phyloP scores from a whole-genome alignment of 2,329 filamentous ascomycete species.

The Aspergillus versicolor region DNA sequence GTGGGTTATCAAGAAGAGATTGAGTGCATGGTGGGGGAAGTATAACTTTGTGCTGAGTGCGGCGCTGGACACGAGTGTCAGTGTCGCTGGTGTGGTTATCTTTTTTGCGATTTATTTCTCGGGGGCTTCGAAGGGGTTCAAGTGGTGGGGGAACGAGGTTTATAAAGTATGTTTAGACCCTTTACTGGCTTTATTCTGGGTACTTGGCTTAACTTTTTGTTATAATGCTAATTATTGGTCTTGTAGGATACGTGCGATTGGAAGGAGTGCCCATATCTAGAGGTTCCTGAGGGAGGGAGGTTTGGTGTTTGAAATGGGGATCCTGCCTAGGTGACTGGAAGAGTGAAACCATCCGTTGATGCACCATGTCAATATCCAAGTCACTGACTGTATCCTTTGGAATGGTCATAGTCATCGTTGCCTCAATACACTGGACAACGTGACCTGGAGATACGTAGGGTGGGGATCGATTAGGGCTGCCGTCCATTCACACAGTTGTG shows the following conservation, averaged over 20 bases:
- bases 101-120: slow-evolving; percentile 29
- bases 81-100: slow-evolving; percentile 26
- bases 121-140: slow-evolving; percentile 21
- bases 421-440: too few species aligned
- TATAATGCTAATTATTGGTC: background rate
- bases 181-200: too few species aligned
- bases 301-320: slow-evolving; percentile 10
- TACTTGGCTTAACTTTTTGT: too few species aligned
- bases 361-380: too few species aligned
- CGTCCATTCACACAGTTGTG: too few species aligned
- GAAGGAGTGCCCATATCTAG: slow-evolving; percentile 21
- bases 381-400: too few species aligned
- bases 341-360: too few species aligned
- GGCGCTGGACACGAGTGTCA: slow-evolving; percentile 54
- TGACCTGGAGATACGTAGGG: too few species aligned
- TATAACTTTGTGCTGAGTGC: slow-evolving; percentile 73
- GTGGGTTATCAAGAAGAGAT: background rate
- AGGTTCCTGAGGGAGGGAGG: slow-evolving; percentile 15
- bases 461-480: too few species aligned
- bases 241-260: slow-evolving; percentile 26
- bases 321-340: too few species aligned
- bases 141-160: slow-evolving; percentile 29
- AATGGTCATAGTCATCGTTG: too few species aligned
- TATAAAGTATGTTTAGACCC: slow-evolving; percentile 17
- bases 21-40: slow-evolving; percentile 63